phyloP scores from a whole-genome alignment of 768 basidiomycete species.

The Lactarius psammicola region DNA sequence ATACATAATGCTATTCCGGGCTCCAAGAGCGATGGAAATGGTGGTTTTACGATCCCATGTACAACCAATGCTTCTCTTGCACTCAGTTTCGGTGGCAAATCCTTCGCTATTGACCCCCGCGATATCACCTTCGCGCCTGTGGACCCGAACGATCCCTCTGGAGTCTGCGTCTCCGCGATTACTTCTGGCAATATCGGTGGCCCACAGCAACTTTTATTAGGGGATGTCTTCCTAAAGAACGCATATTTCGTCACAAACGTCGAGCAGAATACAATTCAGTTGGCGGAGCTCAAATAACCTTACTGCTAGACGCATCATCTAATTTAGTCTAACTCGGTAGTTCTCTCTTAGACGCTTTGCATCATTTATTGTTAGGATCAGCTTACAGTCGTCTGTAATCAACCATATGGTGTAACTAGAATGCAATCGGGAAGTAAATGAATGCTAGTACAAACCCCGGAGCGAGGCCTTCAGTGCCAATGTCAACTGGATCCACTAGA shows the following conservation, averaged over 20 bases:
- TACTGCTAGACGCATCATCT: background rate
- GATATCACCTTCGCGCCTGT: slow-evolving; percentile 63
- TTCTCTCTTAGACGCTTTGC: background rate
- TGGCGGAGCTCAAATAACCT: slow-evolving; percentile 51
- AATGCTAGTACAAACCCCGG: background rate
- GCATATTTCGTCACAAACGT: slow-evolving; percentile 69
- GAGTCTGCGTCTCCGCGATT: slow-evolving; percentile 72
- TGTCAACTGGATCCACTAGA: background rate
- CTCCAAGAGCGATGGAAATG: slow-evolving; percentile 47
- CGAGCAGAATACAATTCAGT: slow-evolving; percentile 52
- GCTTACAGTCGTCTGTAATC: background rate
- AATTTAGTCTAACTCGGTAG: background rate
- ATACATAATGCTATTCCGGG: slow-evolving; percentile 59
- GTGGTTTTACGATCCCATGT: slow-evolving; percentile 65
- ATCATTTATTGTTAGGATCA: background rate
- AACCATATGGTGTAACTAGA: background rate
- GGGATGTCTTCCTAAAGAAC: slow-evolving; percentile 78
- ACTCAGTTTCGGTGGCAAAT: slow-evolving; percentile 55
- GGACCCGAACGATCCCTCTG: slow-evolving; percentile 48
- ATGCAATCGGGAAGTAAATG: background rate
- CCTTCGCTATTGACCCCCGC: slow-evolving; percentile 62
- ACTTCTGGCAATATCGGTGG: slow-evolving; percentile 58
- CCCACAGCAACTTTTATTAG: slow-evolving; percentile 64
- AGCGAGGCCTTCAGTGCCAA: background rate
- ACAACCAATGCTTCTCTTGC: slow-evolving; percentile 51